phyloP scores from a whole-genome alignment of 768 basidiomycete genomes.

The Pisolithus tinctorius region DNA sequence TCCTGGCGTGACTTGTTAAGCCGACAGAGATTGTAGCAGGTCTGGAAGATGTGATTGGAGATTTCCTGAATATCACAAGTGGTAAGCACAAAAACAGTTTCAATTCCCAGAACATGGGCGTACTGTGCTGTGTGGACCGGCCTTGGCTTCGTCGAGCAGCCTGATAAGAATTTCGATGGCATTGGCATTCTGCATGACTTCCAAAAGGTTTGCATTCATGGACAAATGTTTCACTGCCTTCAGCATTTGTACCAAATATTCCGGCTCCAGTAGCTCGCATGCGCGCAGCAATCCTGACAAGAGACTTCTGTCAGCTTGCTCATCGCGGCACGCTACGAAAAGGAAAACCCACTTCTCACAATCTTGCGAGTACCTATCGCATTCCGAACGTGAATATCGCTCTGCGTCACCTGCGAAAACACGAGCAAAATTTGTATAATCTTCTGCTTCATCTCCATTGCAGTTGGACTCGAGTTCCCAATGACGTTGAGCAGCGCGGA shows the following conservation, averaged over 20 bases:
- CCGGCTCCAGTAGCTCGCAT: conserved; percentile 81
- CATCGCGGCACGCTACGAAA: background rate
- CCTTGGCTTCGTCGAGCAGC: conserved; percentile 74
- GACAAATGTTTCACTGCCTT: conserved; percentile 96
- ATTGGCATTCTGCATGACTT: conserved; percentile 94
- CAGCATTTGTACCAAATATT: conserved; percentile 80
- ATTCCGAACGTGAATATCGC: conserved; percentile 87
- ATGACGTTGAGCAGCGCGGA: conserved; percentile 87
- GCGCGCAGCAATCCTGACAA: conserved; percentile 73
- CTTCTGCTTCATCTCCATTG: conserved; percentile 76
- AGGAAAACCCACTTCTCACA: conserved; percentile 62
- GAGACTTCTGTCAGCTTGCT: background rate
- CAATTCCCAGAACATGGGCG: conserved; percentile 19
- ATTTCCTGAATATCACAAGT: conserved; percentile 63
- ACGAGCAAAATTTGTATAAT: conserved; percentile 85
- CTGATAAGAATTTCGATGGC: conserved; percentile 86
- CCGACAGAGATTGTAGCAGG: conserved; percentile 93
- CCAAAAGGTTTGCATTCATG: conserved; percentile 85
- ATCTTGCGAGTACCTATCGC: conserved; percentile 89
- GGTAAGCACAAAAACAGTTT: background rate
- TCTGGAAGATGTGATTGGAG: conserved; percentile 95
- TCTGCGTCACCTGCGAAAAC: conserved; percentile 95
- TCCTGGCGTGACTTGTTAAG: conserved; percentile 93
- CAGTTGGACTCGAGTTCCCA: conserved; percentile 56
- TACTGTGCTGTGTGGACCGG: conserved; percentile 77